phyloP scores from a whole-genome alignment of 176 grass and related monocot species.

The Zizania latifolia region DNA sequence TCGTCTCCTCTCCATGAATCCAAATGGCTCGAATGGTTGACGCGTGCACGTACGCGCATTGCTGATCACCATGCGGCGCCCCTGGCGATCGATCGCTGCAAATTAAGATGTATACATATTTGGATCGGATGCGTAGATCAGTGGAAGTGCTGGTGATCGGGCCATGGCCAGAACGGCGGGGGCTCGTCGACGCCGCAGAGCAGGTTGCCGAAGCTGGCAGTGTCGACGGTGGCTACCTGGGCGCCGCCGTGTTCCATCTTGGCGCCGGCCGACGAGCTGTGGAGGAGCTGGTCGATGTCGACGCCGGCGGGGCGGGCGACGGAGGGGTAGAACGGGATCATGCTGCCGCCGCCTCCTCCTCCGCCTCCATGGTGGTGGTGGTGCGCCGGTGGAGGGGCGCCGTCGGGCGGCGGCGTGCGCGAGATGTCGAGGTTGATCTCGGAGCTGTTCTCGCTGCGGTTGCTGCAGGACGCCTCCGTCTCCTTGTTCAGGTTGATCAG shows the following conservation, averaged over 20 bases:
- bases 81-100: background rate
- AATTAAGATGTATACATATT: background rate
- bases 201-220: slow-evolving; percentile 63
- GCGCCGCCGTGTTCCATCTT: slow-evolving; percentile 53
- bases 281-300: slow-evolving; percentile 55
- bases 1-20: slow-evolving; percentile 17
- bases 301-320: slow-evolving; percentile 14
- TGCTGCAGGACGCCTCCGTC: slow-evolving; percentile 90
- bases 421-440: slow-evolving; percentile 89
- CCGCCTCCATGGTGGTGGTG: slow-evolving; percentile 24
- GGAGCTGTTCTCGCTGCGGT: slow-evolving; percentile 91
- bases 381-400: background rate
- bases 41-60: background rate
- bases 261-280: slow-evolving; percentile 23
- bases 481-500: slow-evolving; percentile 96
- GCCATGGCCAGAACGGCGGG: slow-evolving; percentile 81
- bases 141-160: slow-evolving; percentile 83
- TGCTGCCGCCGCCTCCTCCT: background rate
- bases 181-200: slow-evolving; percentile 86
- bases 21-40: background rate
- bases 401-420: slow-evolving; percentile 54
- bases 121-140: background rate
- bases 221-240: slow-evolving; percentile 26
- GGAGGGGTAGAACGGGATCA: slow-evolving; percentile 50
- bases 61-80: slow-evolving; percentile 3